These are phyloP conservation scores for Coleophoma crateriformis DNA, from an alignment of 2,329 filamentous ascomycete species.

Conservation along the genomic window DNA sequence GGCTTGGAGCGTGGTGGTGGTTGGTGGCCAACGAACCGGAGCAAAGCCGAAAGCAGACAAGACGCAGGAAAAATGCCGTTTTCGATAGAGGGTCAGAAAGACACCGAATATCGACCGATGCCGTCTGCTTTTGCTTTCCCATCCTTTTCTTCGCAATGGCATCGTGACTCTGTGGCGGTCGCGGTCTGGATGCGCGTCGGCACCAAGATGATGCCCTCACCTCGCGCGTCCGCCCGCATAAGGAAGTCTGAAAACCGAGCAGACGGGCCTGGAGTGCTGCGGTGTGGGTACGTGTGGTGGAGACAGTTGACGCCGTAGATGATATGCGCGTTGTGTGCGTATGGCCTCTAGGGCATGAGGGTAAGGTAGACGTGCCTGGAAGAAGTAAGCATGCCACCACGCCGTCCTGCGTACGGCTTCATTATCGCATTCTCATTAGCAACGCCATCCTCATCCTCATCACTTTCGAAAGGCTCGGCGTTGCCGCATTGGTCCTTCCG, in stretches of 20 bases:
- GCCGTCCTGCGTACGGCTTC: neutral
- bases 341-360: neutral
- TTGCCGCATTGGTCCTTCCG: slow-evolving; percentile 3
- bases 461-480: slow-evolving; percentile 2
- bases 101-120: neutral
- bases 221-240: neutral
- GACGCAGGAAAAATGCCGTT: no score
- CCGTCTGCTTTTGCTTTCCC: neutral
- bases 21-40: no score
- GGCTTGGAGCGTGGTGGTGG: no score
- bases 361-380: neutral
- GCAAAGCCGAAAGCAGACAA: no score
- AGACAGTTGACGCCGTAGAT: neutral
- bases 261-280: slow-evolving; percentile 1
- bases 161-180: neutral
- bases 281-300: neutral
- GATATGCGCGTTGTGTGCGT: neutral
- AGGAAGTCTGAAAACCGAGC: neutral
- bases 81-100: neutral
- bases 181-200: neutral
- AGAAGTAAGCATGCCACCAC: neutral
- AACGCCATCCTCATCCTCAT: no score
- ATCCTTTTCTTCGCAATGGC: neutral
- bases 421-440: no score
- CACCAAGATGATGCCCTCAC: neutral